A percentile compares a stretch with the other conserved stretches of the same genome.
phyloP scores from a whole-genome alignment of 2,329 filamentous ascomycete species.

The Colletotrichum godetiae region DNA sequence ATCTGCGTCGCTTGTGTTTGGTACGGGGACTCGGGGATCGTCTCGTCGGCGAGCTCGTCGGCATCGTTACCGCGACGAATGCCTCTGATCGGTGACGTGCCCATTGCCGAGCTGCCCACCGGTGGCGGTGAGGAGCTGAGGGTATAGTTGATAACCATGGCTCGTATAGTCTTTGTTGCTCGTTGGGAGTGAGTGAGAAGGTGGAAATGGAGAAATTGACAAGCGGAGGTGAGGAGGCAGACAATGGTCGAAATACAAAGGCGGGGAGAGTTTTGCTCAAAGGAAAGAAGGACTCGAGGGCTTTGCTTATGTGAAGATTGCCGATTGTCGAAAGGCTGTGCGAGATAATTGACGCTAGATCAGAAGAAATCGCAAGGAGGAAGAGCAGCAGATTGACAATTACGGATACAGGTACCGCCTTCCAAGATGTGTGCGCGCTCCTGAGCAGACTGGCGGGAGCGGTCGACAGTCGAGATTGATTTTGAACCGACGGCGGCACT shows the following conservation, averaged over 20 bases:
- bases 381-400: conserved; percentile 4
- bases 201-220: not conserved
- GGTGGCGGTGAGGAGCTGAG: conserved; percentile 30
- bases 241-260: conserved; percentile 6
- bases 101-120: not conserved
- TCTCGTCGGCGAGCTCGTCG: conserved; percentile 58
- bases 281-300: not conserved
- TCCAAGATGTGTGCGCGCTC: conserved; percentile 1
- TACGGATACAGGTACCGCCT: not conserved
- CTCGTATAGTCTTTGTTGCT: not conserved
- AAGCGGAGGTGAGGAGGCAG: not conserved
- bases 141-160: conserved; percentile 19
- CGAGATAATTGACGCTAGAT: not conserved
- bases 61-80: conserved; percentile 47
- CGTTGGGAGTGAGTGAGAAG: not conserved
- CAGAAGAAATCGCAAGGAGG: not conserved
- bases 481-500: conserved; percentile 20
- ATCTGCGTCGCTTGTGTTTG: conserved; percentile 62
- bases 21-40: conserved; percentile 56
- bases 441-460: conserved; percentile 14
- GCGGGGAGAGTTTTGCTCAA: not conserved
- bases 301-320: not conserved
- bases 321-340: not conserved
- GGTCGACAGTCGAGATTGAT: conserved; percentile 11
- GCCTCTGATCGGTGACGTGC: conserved; percentile 10